A percentile compares a stretch with the other conserved stretches of the same genome.
phyloP scores from a whole-genome alignment of 345 rosid species.

The Alliaria petiolata region DNA sequence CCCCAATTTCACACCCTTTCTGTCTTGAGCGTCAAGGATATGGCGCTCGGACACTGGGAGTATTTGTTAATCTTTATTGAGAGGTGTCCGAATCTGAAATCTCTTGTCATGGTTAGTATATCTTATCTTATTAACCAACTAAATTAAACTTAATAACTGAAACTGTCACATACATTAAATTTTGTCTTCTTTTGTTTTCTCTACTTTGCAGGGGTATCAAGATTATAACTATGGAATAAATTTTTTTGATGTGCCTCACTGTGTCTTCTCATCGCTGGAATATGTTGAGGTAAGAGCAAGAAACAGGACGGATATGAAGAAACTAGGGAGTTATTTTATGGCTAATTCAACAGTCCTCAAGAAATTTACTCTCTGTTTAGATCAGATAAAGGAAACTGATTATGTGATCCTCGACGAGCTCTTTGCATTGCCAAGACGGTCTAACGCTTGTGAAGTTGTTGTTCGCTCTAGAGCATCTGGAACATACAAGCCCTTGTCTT shows the following conservation, averaged over 20 bases:
- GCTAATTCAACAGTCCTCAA: neutral
- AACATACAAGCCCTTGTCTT: conserved; percentile 1
- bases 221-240: neutral
- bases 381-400: neutral
- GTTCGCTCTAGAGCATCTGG: neutral
- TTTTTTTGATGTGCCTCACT: neutral
- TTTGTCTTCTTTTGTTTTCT: neutral
- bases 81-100: neutral
- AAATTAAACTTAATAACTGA: neutral
- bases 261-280: conserved; percentile 1
- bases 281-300: neutral
- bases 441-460: conserved; percentile 6
- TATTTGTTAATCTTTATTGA: neutral
- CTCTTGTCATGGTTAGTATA: neutral
- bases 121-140: neutral
- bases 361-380: conserved; percentile 7
- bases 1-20: neutral
- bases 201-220: neutral
- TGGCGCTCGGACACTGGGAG: neutral
- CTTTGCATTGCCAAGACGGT: conserved; percentile 3
- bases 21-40: neutral
- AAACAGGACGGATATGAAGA: neutral
- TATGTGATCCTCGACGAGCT: neutral
- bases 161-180: neutral
- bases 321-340: neutral